Evolutionary conservation across 106 monocot species (phyloP).

Genomic region (Hemerocallis citrina): DNA sequence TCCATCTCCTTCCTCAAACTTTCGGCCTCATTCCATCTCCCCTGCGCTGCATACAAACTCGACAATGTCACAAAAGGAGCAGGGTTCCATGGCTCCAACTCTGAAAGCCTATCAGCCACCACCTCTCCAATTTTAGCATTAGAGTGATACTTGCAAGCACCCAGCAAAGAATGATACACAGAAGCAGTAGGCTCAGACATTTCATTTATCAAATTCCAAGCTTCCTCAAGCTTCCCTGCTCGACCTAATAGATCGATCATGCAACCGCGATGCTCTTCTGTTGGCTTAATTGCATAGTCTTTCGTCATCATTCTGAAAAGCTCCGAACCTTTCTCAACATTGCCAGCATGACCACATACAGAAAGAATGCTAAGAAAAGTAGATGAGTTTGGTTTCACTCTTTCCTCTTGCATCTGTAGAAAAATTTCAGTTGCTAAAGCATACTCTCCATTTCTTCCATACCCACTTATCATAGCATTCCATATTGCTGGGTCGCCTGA

Average conservation of each 20-base stretch:
- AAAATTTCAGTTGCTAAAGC: slow-evolving; percentile 20
- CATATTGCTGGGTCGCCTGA: slow-evolving; percentile 24
- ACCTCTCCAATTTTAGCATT: slow-evolving; percentile 14
- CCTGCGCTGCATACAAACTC: slow-evolving; percentile 27
- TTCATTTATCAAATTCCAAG: slow-evolving; percentile 20
- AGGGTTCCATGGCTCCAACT: slow-evolving; percentile 17
- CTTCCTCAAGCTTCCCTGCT: slow-evolving; percentile 32
- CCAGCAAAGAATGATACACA: slow-evolving; percentile 26
- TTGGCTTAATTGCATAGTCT: slow-evolving; percentile 15
- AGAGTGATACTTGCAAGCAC: slow-evolving; percentile 19
- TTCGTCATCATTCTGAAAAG: slow-evolving; percentile 21
- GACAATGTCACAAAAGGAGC: slow-evolving; percentile 19
- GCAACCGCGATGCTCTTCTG: slow-evolving; percentile 11
- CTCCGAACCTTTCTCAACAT: slow-evolving; percentile 21
- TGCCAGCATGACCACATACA: slow-evolving; percentile 24
- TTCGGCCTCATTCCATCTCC: slow-evolving; percentile 34
- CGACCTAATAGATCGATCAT: slow-evolving; percentile 31
- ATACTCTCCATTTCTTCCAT: slow-evolving; percentile 31
- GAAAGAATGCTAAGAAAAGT: slow-evolving; percentile 28
- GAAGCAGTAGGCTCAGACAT: slow-evolving; percentile 16
- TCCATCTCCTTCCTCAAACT: no score
- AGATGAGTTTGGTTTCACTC: slow-evolving; percentile 16
- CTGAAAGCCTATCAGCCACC: slow-evolving; percentile 18
- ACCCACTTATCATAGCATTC: slow-evolving; percentile 42
- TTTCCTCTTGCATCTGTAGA: slow-evolving; percentile 16